phyloP scores from a whole-genome alignment of 352 stramenopile genomes.

The Pythium biforme region DNA sequence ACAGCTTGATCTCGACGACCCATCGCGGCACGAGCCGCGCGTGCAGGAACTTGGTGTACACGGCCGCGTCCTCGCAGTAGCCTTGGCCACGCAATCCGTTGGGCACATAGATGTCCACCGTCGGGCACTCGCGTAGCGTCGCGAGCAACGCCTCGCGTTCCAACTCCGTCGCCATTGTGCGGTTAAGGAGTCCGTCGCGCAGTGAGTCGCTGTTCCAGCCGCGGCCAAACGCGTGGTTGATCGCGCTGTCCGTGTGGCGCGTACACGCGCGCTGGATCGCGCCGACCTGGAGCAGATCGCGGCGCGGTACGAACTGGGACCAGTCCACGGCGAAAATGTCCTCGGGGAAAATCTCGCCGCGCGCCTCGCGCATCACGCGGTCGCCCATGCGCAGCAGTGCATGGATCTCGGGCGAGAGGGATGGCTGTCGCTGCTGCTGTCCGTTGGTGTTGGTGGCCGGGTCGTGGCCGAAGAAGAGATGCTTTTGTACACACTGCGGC shows the following conservation, averaged over 20 bases:
- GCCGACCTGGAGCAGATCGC: slow-evolving; percentile 48
- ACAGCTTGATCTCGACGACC: slow-evolving; percentile 31
- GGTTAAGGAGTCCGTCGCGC: slow-evolving; percentile 21
- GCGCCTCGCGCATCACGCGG: slow-evolving; percentile 2
- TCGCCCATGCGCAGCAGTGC: slow-evolving; percentile 13
- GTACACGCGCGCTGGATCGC: slow-evolving; percentile 49
- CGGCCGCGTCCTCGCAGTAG: slow-evolving; percentile 70
- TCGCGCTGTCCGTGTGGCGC: slow-evolving; percentile 41
- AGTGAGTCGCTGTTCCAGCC: neutral
- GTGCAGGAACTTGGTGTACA: slow-evolving; percentile 47
- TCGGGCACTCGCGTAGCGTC: slow-evolving; percentile 47
- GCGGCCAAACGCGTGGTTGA: slow-evolving; percentile 14
- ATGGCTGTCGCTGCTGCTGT: too few relatives aligned
- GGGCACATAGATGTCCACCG: slow-evolving; percentile 63
- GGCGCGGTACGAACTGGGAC: slow-evolving; percentile 6
- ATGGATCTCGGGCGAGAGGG: neutral
- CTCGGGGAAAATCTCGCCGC: slow-evolving; percentile 16
- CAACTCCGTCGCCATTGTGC: neutral
- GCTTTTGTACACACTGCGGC: neutral
- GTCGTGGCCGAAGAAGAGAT: slow-evolving; percentile 1
- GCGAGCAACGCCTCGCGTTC: slow-evolving; percentile 33
- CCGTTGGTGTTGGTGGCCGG: too few relatives aligned
- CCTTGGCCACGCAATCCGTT: slow-evolving; percentile 39
- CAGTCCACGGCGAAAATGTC: slow-evolving; percentile 16
- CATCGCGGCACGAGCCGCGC: slow-evolving; percentile 35